Conservation (phyloP, 352 stramenopile genomes). For the Phytophthora kernoviae region DNA sequence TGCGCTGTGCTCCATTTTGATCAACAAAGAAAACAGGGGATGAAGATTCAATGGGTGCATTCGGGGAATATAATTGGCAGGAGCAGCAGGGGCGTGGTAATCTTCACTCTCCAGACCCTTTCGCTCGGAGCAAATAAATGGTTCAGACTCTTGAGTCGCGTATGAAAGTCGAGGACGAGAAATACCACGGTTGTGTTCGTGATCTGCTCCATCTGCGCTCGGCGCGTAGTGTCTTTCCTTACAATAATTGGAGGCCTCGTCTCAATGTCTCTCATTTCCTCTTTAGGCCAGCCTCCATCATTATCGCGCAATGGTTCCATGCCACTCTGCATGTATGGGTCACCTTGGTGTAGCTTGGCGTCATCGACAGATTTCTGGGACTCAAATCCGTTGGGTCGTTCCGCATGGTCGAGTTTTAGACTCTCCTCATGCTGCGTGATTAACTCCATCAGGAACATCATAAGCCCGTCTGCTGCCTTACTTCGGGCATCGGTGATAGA, state of each 20-base stretch:
- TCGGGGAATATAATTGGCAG: neutral
- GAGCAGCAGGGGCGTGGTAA: neutral
- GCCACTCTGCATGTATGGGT: slow-evolving; percentile 6
- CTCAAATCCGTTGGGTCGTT: slow-evolving; percentile 15
- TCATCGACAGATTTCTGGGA: slow-evolving; percentile 2
- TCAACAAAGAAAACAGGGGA: slow-evolving; percentile 54
- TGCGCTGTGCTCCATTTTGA: slow-evolving; percentile 41
- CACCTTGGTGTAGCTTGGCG: neutral
- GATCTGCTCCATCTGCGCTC: slow-evolving; percentile 10
- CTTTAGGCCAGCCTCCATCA: neutral
- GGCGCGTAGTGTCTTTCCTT: slow-evolving; percentile 38
- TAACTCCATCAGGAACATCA: slow-evolving; percentile 50
- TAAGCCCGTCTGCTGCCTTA: slow-evolving; percentile 45
- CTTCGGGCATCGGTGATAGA: slow-evolving; percentile 35
- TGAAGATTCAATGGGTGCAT: neutral
- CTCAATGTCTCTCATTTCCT: slow-evolving; percentile 15
- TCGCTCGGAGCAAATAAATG: slow-evolving; percentile 1
- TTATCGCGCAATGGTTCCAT: slow-evolving; percentile 5
- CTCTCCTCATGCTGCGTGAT: slow-evolving; percentile 40
- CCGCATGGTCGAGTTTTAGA: slow-evolving; percentile 17
- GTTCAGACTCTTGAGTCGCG: slow-evolving; percentile 10
- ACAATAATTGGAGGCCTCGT: slow-evolving; percentile 31
- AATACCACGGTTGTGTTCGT: slow-evolving; percentile 23
- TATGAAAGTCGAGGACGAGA: slow-evolving; percentile 33
- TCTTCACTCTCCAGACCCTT: slow-evolving; percentile 6